A percentile compares a stretch with the other conserved stretches of the same genome.
These are phyloP conservation scores for Annona cherimola DNA, from an alignment of 164 flowering plant genomes.

Conservation along the genomic window DNA sequence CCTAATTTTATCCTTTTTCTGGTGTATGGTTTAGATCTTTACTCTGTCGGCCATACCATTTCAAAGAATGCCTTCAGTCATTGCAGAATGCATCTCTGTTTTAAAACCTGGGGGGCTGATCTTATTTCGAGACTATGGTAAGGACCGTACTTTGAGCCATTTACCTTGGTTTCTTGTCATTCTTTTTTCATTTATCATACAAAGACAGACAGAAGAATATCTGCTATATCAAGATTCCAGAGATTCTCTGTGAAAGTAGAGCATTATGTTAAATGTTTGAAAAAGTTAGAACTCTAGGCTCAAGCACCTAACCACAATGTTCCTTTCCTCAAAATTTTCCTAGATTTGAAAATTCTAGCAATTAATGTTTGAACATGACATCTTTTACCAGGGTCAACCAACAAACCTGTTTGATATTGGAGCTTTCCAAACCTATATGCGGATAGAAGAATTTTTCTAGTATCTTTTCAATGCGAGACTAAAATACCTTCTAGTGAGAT, in stretches of 20 bases:
- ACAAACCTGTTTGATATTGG: too few relatives aligned
- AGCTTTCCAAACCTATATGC: too few relatives aligned
- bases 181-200: not conserved
- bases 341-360: too few relatives aligned
- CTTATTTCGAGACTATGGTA: conserved; percentile 90
- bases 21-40: conserved; percentile 54
- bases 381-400: too few relatives aligned
- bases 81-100: conserved; percentile 57
- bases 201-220: not conserved
- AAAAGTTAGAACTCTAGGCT: too few relatives aligned
- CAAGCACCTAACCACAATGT: too few relatives aligned
- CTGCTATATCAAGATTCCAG: not conserved
- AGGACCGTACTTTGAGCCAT: not conserved
- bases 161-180: not conserved
- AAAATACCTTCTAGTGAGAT: too few relatives aligned
- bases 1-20: not conserved
- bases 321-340: too few relatives aligned
- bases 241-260: not conserved
- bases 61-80: conserved; percentile 48
- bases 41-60: conserved; percentile 73
- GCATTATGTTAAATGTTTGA: not conserved
- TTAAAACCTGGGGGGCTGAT: conserved; percentile 78
- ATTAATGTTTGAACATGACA: too few relatives aligned
- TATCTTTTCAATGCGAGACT: too few relatives aligned
- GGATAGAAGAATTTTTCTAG: too few relatives aligned